These are phyloP conservation scores for Pseudocercospora pini-densiflorae DNA, from an alignment of 2,329 filamentous ascomycete genomes.

Conservation along the genomic window DNA sequence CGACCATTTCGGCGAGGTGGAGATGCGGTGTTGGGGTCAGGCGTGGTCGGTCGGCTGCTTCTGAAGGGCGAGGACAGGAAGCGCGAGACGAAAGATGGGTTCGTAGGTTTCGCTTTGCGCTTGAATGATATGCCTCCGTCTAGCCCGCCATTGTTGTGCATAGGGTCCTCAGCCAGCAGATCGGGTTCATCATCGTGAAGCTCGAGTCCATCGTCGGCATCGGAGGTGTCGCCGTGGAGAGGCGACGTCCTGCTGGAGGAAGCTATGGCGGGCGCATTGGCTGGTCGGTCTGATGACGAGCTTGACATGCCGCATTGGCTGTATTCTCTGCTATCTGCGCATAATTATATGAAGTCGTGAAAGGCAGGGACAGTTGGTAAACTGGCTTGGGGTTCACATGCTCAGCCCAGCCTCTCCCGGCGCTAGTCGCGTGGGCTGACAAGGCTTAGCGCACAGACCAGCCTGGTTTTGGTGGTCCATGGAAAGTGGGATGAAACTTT, in stretches of 20 bases:
- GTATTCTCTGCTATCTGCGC: constrained; percentile 1
- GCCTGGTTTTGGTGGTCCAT: background rate
- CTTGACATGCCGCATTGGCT: constrained; percentile 42
- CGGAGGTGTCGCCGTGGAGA: constrained; percentile 36
- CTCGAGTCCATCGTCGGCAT: constrained; percentile 39
- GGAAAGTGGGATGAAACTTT: background rate
- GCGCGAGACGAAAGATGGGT: constrained; percentile 47
- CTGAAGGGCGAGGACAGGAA: constrained; percentile 50
- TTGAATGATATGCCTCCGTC: constrained; percentile 67
- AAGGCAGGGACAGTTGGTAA: background rate
- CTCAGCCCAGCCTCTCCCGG: background rate
- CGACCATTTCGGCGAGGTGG: constrained; percentile 34
- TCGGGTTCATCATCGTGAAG: constrained; percentile 53
- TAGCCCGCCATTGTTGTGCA: constrained; percentile 47
- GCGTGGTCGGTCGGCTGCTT: constrained; percentile 39
- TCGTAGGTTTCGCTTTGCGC: constrained; percentile 62
- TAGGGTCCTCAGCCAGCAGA: constrained; percentile 40
- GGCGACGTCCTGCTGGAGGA: constrained; percentile 50
- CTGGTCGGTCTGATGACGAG: constrained; percentile 37
- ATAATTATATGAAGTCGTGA: background rate
- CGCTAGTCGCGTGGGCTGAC: constrained; percentile 1
- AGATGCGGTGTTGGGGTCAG: constrained; percentile 34
- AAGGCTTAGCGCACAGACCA: background rate
- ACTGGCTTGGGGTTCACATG: background rate
- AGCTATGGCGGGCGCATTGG: constrained; percentile 46